A percentile compares a stretch with the other conserved stretches of the same genome.
Conservation (phyloP, 2,329 filamentous ascomycete species). For the Ascochyta clinopodiicola region DNA sequence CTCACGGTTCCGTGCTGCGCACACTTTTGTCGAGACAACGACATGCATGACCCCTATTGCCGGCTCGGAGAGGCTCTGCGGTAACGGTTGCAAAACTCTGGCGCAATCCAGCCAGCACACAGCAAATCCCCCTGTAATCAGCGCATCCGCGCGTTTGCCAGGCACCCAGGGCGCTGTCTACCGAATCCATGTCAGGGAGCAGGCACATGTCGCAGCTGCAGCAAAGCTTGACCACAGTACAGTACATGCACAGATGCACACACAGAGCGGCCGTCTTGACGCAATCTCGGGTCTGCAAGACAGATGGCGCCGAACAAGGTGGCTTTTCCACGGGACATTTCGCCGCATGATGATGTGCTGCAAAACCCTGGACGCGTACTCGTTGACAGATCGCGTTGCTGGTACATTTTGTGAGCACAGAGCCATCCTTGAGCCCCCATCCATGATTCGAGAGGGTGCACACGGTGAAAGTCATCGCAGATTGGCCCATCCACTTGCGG, state of each 20-base stretch:
- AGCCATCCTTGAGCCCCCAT: neutral
- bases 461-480: slow-evolving; percentile 2
- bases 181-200: slow-evolving; percentile 16
- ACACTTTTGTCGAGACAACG: slow-evolving; percentile 15
- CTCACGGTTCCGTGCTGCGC: slow-evolving; percentile 17
- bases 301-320: neutral
- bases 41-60: slow-evolving; percentile 31
- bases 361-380: slow-evolving; percentile 16
- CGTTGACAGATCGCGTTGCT: slow-evolving; percentile 4
- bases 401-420: neutral
- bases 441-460: slow-evolving; percentile 7
- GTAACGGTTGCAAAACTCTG: slow-evolving; percentile 12
- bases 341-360: slow-evolving; percentile 13
- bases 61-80: slow-evolving; percentile 22
- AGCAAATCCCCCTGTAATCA: slow-evolving; percentile 13
- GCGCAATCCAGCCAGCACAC: slow-evolving; percentile 14
- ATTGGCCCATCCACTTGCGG: slow-evolving; percentile 13
- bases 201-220: slow-evolving; percentile 11
- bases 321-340: neutral
- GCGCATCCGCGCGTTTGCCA: slow-evolving; percentile 14
- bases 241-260: neutral
- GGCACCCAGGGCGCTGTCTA: slow-evolving; percentile 2
- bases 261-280: neutral
- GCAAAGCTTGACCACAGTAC: neutral
- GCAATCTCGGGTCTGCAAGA: slow-evolving; percentile 11